These are phyloP conservation scores for Cyclotella distinguenda DNA, from an alignment of 108 stramenopile species.

Conservation along the genomic window DNA sequence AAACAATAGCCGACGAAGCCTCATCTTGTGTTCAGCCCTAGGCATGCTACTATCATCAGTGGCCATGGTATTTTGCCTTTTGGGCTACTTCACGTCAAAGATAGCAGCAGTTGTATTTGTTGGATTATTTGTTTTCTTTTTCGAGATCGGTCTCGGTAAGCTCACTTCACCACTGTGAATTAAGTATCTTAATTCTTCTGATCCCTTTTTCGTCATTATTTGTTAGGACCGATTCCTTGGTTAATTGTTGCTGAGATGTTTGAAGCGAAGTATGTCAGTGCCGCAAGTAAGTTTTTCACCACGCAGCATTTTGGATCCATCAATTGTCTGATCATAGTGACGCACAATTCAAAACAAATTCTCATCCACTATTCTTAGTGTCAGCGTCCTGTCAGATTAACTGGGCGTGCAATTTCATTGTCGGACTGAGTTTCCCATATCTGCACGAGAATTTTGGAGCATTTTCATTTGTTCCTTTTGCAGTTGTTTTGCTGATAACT, in stretches of 20 bases:
- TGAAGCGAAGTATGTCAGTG: conserved; percentile 88
- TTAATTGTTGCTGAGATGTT: conserved; percentile 88
- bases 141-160: conserved; percentile 82
- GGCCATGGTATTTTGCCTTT: conserved; percentile 28
- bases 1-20: conserved; percentile 43
- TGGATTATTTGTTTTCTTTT: conserved; percentile 67
- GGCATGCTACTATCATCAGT: conserved; percentile 43
- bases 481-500: conserved; percentile 53
- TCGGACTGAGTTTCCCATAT: conserved; percentile 89
- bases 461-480: conserved; percentile 87
- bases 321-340: not conserved
- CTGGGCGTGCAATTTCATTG: conserved; percentile 92
- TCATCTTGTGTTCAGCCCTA: conserved; percentile 57
- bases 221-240: conserved; percentile 91
- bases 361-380: conserved; percentile 10
- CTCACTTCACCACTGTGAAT: too few species aligned
- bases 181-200: not conserved
- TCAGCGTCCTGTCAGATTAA: conserved; percentile 25
- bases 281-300: conserved; percentile 56
- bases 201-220: not conserved
- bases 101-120: conserved; percentile 54
- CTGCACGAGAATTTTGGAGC: conserved; percentile 65
- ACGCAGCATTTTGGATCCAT: too few species aligned
- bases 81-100: conserved; percentile 42
- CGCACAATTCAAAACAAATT: not conserved